Evolutionary conservation across 129 eudicot species (phyloP).

Genomic region (Centella asiatica): DNA sequence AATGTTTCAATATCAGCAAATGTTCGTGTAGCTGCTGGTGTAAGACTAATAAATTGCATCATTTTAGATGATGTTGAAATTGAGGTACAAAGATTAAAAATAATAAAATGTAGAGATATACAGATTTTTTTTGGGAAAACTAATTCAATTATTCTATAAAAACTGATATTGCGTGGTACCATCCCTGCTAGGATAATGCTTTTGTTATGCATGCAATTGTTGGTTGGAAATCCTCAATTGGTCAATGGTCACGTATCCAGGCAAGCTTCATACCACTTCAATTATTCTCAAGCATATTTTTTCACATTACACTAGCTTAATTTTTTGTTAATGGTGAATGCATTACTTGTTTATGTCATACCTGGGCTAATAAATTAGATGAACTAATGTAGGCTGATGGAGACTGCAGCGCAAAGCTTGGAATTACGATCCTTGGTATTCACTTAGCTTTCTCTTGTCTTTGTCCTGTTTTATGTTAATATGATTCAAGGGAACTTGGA

Average conservation of each 20-base stretch:
- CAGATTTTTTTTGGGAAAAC: background rate
- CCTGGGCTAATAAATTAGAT: constrained; percentile 6
- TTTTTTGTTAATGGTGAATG: background rate
- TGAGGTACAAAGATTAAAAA: constrained; percentile 27
- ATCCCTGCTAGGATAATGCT: constrained; percentile 67
- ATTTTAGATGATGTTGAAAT: constrained; percentile 84
- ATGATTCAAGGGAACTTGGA: background rate
- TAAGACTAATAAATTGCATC: constrained; percentile 72
- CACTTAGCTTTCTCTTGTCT: background rate
- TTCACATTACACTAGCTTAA: background rate
- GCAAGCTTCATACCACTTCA: constrained; percentile 19
- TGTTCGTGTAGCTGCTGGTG: constrained; percentile 90
- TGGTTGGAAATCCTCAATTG: constrained; percentile 90
- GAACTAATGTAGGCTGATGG: constrained; percentile 62
- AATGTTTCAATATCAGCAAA: constrained; percentile 88
- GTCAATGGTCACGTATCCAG: constrained; percentile 96
- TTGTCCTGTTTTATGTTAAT: background rate
- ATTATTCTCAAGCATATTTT: background rate
- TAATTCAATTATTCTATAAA: background rate
- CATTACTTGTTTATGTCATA: too few relatives aligned
- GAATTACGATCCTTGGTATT: constrained; percentile 85
- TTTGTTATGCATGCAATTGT: constrained; percentile 73
- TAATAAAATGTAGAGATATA: background rate
- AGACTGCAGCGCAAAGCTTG: constrained; percentile 76
- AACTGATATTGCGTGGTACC: background rate